Evolutionary conservation across 2,329 filamentous ascomycete genomes (phyloP), one percentile per base, ranked within the genome.

Genomic region (Colletotrichum higginsianum): DNA sequence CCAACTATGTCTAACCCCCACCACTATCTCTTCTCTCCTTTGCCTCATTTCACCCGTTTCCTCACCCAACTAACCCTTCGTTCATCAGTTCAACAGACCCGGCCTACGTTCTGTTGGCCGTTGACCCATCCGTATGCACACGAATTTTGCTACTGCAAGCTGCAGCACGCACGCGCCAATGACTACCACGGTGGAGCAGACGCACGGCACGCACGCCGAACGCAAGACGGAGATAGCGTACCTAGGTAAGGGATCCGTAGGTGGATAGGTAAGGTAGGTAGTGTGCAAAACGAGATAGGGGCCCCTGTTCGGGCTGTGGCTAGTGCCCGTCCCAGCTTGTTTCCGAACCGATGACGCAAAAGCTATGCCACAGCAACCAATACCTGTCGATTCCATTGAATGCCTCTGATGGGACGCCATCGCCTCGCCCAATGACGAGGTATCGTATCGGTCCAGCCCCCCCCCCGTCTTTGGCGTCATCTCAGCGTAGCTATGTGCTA

Each of bases 281-380:
- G 35, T 38, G 35, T 38, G 9, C 35, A 38, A 38, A 38, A 18
- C 35, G 13, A 40, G n/a, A 58, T 52, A 68, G 64, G 68, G 52
- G 38, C 47, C 62, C 44, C 52, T 49, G 58, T 47, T 62, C 68
- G 53, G 52, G 63, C 44, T 74, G 73, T 74, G 73, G 73, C 73
- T 74, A 74, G 71, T 74, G 67, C 58, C 35, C 60, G 40, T 55
- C 42, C 66, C 62, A 60, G 65, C 69, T 72, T 69, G 67, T 63
- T 71, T 68, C 71, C 64, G n/a, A 63, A 44, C 38, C 63, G 71
- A 74, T 74, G 73, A 74, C 73, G 73, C 73, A 74, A 72, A 71
- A 69, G 56, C 42, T 74, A 67, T 68, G 63, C 71, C 71, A 74
- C 73, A 74, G 71, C 70, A 74, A 65, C 72, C 65, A 73, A 73